Conservation (phyloP, 2,329 filamentous ascomycete species). For the Davidsoniella neocaledoniae region DNA sequence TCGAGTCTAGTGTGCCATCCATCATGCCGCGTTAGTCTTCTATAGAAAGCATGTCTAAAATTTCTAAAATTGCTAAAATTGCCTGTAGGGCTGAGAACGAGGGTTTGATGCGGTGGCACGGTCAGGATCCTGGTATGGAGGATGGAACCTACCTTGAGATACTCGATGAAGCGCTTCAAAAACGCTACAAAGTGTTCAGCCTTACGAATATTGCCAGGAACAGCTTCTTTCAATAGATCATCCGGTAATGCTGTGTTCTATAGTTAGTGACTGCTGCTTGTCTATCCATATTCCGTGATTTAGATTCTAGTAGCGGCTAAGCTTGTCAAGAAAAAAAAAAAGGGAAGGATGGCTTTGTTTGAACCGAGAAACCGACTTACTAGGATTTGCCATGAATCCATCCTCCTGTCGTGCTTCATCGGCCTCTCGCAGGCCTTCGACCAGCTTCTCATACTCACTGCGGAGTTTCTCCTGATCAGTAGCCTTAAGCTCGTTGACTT, state of each 20-base stretch:
- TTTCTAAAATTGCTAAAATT: neutral
- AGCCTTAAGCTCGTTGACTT: slow-evolving; percentile 87
- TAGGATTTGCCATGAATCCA: slow-evolving; percentile 84
- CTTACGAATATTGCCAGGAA: slow-evolving; percentile 87
- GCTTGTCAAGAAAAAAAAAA: neutral
- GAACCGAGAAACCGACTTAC: slow-evolving; percentile 18
- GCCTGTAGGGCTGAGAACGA: neutral
- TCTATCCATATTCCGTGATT: neutral
- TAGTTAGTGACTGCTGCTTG: slow-evolving; percentile 37
- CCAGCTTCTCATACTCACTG: slow-evolving; percentile 86
- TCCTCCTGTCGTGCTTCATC: slow-evolving; percentile 86
- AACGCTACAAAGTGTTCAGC: slow-evolving; percentile 95
- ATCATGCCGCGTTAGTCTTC: neutral
- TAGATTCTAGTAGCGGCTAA: slow-evolving; percentile 8
- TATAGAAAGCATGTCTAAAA: neutral
- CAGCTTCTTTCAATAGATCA: slow-evolving; percentile 85
- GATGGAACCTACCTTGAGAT: slow-evolving; percentile 47
- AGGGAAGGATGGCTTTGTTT: neutral
- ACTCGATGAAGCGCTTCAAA: slow-evolving; percentile 91
- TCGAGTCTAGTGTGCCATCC: slow-evolving; percentile 43
- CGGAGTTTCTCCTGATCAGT: slow-evolving; percentile 89
- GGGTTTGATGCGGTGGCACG: neutral
- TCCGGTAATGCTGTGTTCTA: slow-evolving; percentile 44
- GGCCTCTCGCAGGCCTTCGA: slow-evolving; percentile 74
- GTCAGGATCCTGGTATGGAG: neutral